phyloP scores from a whole-genome alignment of 2,329 filamentous ascomycete genomes.

The Polychaeton citri region DNA sequence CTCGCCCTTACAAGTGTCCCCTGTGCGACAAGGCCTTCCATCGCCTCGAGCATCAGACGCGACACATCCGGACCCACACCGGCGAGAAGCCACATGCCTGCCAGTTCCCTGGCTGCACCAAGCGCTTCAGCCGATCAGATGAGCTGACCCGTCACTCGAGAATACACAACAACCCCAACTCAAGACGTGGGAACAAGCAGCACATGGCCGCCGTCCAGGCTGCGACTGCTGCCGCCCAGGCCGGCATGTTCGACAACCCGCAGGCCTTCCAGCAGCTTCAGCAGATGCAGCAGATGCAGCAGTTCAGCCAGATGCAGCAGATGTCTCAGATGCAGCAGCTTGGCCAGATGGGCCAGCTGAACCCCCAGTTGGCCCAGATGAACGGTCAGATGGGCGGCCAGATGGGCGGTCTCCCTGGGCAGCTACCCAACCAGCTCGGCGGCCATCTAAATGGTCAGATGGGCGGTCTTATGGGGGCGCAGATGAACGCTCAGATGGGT shows the following conservation, averaged over 20 bases:
- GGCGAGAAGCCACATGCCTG: slow-evolving; percentile 97
- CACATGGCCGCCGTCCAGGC: slow-evolving; percentile 47
- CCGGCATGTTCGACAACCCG: slow-evolving; percentile 34
- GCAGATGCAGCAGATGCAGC: slow-evolving; percentile 65
- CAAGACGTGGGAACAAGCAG: slow-evolving; percentile 79
- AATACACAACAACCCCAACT: slow-evolving; percentile 99
- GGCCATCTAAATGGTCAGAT: neutral
- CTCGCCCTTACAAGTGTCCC: slow-evolving; percentile 94
- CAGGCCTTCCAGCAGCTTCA: slow-evolving; percentile 46
- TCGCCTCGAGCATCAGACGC: slow-evolving; percentile 83
- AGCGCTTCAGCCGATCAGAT: slow-evolving; percentile 92
- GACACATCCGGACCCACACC: slow-evolving; percentile 92
- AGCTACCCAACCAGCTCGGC: neutral
- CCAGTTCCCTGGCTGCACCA: slow-evolving; percentile 88
- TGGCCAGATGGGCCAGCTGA: slow-evolving; percentile 11
- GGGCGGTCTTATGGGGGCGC: slow-evolving; percentile 1
- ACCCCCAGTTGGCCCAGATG: slow-evolving; percentile 6
- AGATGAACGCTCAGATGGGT: slow-evolving; percentile 1
- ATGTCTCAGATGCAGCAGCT: slow-evolving; percentile 15
- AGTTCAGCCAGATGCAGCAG: slow-evolving; percentile 31
- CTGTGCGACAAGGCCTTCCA: slow-evolving; percentile 98
- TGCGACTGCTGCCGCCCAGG: slow-evolving; percentile 38
- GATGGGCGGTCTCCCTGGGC: neutral
- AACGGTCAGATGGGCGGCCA: slow-evolving; percentile 4
- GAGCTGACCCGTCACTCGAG: slow-evolving; percentile 92